phyloP scores from a whole-genome alignment of 768 basidiomycete species.

The Omphalotus guepiniiformis region DNA sequence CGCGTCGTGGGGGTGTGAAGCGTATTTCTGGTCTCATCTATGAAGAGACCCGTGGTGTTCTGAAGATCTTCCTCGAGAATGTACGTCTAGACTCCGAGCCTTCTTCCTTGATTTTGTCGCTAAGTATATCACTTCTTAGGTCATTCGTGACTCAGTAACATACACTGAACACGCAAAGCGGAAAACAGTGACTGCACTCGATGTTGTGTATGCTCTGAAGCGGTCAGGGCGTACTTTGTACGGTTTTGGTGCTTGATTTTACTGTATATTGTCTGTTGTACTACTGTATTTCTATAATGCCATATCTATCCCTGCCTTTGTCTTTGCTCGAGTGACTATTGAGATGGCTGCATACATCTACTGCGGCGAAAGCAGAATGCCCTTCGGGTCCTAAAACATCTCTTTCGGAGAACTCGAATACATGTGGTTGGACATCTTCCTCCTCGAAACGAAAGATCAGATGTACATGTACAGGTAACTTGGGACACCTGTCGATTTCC shows the following conservation, averaged over 20 bases:
- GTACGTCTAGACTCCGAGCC: slow-evolving; percentile 26
- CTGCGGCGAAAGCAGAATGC: no score
- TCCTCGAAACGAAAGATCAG: no score
- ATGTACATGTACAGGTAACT: no score
- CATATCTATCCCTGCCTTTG: no score
- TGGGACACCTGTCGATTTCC: no score
- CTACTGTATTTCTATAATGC: no score
- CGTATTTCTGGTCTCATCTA: slow-evolving; percentile 83
- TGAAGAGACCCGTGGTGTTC: slow-evolving; percentile 86
- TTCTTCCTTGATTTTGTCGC: background rate
- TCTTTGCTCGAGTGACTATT: no score
- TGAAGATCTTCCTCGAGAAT: slow-evolving; percentile 85
- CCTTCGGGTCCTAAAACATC: no score
- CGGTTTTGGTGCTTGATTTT: slow-evolving; percentile 65
- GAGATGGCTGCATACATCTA: no score
- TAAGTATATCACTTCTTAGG: slow-evolving; percentile 22
- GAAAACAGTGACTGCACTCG: slow-evolving; percentile 83
- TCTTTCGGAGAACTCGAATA: no score
- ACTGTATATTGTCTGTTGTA: no score
- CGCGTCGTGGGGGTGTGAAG: slow-evolving; percentile 89
- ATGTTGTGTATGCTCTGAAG: slow-evolving; percentile 75
- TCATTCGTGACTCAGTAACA: slow-evolving; percentile 88
- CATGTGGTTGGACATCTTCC: no score
- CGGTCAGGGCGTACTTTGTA: slow-evolving; percentile 73
- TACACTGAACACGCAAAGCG: slow-evolving; percentile 92